phyloP scores from a whole-genome alignment of 805 yeast species.

The Candida chauliodis region DNA sequence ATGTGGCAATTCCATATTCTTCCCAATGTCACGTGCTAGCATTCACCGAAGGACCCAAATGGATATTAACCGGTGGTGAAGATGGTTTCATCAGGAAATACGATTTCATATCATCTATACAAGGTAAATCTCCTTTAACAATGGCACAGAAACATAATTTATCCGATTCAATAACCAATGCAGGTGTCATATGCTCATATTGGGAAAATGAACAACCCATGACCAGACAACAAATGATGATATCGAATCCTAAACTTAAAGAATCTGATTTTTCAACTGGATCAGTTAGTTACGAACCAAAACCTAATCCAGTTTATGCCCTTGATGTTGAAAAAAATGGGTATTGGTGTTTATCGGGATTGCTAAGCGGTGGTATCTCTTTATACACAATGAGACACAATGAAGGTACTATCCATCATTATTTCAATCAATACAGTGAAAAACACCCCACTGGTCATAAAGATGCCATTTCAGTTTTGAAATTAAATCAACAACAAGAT shows the following conservation, averaged over 20 bases:
- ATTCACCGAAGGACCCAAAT: slow-evolving; percentile 74
- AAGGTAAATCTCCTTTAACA: slow-evolving; percentile 82
- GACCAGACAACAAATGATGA: slow-evolving; percentile 35
- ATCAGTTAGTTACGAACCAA: slow-evolving; percentile 49
- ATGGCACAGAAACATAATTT: slow-evolving; percentile 87
- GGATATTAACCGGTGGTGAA: slow-evolving; percentile 91
- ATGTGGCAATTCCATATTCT: slow-evolving; percentile 83
- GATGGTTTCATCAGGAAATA: slow-evolving; percentile 92
- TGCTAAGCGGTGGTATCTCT: slow-evolving; percentile 80
- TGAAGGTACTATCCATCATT: slow-evolving; percentile 80
- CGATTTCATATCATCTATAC: slow-evolving; percentile 80
- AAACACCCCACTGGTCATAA: slow-evolving; percentile 48
- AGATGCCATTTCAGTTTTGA: slow-evolving; percentile 70
- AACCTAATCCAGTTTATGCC: slow-evolving; percentile 81
- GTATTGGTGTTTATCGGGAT: slow-evolving; percentile 80
- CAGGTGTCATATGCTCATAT: slow-evolving; percentile 78
- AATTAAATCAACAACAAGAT: slow-evolving; percentile 58
- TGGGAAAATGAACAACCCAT: slow-evolving; percentile 97
- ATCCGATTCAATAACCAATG: slow-evolving; percentile 71
- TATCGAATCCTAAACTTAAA: slow-evolving; percentile 33
- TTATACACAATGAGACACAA: slow-evolving; percentile 76
- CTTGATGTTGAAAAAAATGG: slow-evolving; percentile 81
- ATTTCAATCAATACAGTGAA: slow-evolving; percentile 45
- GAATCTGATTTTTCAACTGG: slow-evolving; percentile 34
- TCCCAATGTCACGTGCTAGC: slow-evolving; percentile 75